Base-by-base conservation (phyloP, 2,329 filamentous ascomycete genomes). In the Colletotrichum euphorbiae region DNA sequence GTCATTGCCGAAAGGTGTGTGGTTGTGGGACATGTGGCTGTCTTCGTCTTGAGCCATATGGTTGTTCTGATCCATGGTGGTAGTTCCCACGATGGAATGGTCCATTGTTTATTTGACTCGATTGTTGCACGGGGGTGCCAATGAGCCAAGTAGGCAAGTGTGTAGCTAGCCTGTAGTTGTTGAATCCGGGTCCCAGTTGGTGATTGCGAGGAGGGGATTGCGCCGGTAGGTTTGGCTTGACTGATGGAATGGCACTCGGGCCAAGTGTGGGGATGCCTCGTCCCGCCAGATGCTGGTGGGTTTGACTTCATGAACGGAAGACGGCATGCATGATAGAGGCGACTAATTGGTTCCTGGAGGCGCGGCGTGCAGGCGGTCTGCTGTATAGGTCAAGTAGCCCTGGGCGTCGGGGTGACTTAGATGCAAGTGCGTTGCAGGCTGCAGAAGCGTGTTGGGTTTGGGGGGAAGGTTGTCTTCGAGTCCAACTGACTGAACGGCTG, bases 261-360 rank as follows among this genome's bases (percentile, higher is more conserved):
- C 69, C 72, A 76, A 67, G 69, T 74, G 75, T 74, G 74, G 70
- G 73, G 72, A 75, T 77, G 51, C 31, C 55, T 60, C 28, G 75
- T 74, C 76, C 77, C 74, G 72, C 73, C 71, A 68, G 72, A 72
- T 70, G 72, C 73, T 73, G 75, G 72, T 72, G 71, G 74, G 74
- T 77, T 77, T 79, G 72, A 79, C 73, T 77, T 78, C 78, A 79
- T 79, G 77, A 77, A 78, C 79, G 80, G 78, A 74, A 80, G 79
- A 76, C 77, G 77, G 75, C 79, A 83, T 84, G 82, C 83, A 85
- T 85, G 77, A 79, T 81, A 79, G 76, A 72, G 74, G 36, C 72
- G 77, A 74, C 73, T 77, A 80, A 81, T 80, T 65, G 77, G 78
- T 78, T 76, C 75, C 76, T 77, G 73, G 72, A 75, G 50, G 63